A percentile compares a stretch with the other conserved stretches of the same genome.
Evolutionary conservation across 148 eudicot genomes (phyloP).

Genomic region (Persicaria tinctoria): DNA sequence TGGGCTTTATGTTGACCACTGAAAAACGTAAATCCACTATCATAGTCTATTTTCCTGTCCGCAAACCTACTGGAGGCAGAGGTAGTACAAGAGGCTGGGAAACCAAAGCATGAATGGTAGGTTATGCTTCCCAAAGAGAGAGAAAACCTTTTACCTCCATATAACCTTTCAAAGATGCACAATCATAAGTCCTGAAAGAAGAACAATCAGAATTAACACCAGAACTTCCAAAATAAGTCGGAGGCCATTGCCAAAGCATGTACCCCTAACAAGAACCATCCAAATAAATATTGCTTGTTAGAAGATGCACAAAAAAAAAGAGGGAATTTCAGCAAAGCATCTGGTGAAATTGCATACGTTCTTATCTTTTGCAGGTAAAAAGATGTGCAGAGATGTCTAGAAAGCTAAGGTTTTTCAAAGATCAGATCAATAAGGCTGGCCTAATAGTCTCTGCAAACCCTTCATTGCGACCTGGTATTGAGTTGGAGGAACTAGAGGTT

Average conservation of each 20-base stretch:
- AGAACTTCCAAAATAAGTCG: not conserved
- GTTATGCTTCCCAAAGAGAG: not conserved
- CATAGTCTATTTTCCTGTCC: not conserved
- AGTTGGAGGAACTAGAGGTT: constrained; percentile 92
- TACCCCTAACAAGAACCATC: not conserved
- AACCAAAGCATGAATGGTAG: not conserved
- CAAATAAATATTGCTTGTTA: not conserved
- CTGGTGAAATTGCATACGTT: not conserved
- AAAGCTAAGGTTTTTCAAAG: constrained; percentile 88
- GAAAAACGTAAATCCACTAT: not conserved
- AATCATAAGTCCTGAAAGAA: not conserved
- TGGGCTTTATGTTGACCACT: not conserved
- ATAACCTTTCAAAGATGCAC: not conserved
- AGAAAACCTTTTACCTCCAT: not conserved
- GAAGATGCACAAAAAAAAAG: not conserved
- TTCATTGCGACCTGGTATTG: constrained; percentile 58
- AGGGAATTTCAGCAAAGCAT: not conserved
- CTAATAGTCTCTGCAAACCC: constrained; percentile 50
- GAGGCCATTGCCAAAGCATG: not conserved
- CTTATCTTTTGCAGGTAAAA: constrained; percentile 60
- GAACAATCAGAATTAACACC: not conserved
- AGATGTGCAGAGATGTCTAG: constrained; percentile 99
- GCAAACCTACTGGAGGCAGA: not conserved
- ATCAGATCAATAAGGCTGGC: constrained; percentile 89
- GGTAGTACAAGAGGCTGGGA: not conserved